Conservation (phyloP, 2,329 filamentous ascomycete genomes). For the Microsporum canis region DNA sequence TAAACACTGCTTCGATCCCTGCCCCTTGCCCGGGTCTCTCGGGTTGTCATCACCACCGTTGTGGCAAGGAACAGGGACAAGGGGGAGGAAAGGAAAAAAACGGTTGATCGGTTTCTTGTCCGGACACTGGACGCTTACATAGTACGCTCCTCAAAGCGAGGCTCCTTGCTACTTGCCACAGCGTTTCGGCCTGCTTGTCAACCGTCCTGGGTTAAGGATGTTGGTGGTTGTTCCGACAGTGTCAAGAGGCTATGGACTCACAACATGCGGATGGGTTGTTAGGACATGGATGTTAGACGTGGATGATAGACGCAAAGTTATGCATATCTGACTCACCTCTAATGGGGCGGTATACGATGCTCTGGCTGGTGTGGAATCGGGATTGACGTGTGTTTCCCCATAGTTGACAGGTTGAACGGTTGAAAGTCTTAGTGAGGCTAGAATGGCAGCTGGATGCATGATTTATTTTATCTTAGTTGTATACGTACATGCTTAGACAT, state of each 20-base stretch:
- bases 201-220: neutral
- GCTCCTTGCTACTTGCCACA: neutral
- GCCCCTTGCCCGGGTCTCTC: neutral
- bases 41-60: neutral
- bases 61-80: neutral
- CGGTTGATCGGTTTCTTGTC: neutral
- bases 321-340: neutral
- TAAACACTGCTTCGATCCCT: neutral
- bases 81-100: neutral
- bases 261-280: neutral
- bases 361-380: neutral
- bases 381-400: neutral
- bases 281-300: neutral
- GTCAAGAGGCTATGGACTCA: neutral
- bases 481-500: neutral
- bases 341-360: neutral
- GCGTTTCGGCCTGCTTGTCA: neutral
- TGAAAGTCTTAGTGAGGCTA: too few species aligned
- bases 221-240: neutral
- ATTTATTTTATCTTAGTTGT: neutral
- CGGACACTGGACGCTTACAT: neutral
- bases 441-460: neutral
- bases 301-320: neutral
- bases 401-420: neutral
- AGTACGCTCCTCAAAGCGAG: neutral